Percentiles rank a stretch among this genome's conserved stretches.
phyloP scores from a whole-genome alignment of 192 early-diverging fungal species.

The Coemansia sp. region DNA sequence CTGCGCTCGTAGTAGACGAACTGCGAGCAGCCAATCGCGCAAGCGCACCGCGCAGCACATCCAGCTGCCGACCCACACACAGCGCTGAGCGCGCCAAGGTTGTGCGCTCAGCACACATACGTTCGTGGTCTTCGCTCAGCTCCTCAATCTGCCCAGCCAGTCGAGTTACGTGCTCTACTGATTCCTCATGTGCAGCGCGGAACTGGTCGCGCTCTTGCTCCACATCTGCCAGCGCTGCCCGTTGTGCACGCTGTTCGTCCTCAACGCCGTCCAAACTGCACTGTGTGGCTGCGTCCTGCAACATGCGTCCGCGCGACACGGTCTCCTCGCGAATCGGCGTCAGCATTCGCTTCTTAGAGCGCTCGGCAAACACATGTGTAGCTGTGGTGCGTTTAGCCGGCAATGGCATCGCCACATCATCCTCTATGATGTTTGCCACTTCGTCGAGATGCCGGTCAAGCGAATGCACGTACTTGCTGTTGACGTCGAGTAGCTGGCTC shows the following conservation, averaged over 20 bases:
- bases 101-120: slow-evolving; percentile 36
- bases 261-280: slow-evolving; percentile 20
- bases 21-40: slow-evolving; percentile 15
- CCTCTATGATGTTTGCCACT: slow-evolving; percentile 40
- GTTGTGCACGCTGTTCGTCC: slow-evolving; percentile 24
- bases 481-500: slow-evolving; percentile 44
- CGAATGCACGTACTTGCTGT: slow-evolving; percentile 23
- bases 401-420: slow-evolving; percentile 10
- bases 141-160: slow-evolving; percentile 46
- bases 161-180: slow-evolving; percentile 25
- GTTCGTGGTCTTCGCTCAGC: slow-evolving; percentile 41
- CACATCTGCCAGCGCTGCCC: slow-evolving; percentile 23
- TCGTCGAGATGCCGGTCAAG: slow-evolving; percentile 45
- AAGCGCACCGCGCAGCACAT: slow-evolving; percentile 29
- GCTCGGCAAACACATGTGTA: slow-evolving; percentile 6
- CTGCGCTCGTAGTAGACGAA: neutral
- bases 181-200: slow-evolving; percentile 40
- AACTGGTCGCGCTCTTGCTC: slow-evolving; percentile 54
- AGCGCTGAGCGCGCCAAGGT: slow-evolving; percentile 30
- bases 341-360: slow-evolving; percentile 21
- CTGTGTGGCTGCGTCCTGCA: slow-evolving; percentile 20
- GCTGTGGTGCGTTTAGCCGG: neutral
- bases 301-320: neutral
- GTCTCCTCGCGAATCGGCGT: slow-evolving; percentile 48
- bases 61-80: slow-evolving; percentile 37